Base-by-base conservation (phyloP, 1,284 basidiomycete species). In the Thelephora terrestris region DNA sequence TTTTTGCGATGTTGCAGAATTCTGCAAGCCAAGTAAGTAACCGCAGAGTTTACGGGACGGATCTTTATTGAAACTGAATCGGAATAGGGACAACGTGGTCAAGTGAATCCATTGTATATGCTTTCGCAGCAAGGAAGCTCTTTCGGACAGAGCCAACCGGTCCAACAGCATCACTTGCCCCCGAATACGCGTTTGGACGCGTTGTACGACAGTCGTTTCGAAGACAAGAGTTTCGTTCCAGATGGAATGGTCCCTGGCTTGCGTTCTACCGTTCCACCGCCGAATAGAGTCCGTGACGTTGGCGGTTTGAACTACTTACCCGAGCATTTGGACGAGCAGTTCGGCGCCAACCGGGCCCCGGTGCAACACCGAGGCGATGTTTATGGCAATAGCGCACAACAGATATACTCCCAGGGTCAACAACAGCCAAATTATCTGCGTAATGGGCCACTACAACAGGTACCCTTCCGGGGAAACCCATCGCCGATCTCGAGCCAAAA, bases 201-300 rank as follows among this genome's bases (percentile, higher is more conserved):
- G 3, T 59, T 86, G 18, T 85, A 85, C 55, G 85, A 85, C 48
- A 82, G 78, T 57, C 78, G 76, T 34, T 61, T 77, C 36, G 82
- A 88, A 44, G 85, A 88, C 55, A 74, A 85, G 49, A 78, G 74
- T 55, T 90, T 90, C 57, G 76, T 86, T 25, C 84, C 87, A 7
- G 85, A 90, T 64, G 84, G 83, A 29, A 78, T 90, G 74, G 86
- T 90, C 9, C 87, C 86, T 37, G 86, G 87, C 16, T 71, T 90
- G 29, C 79, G 85, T 39, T 75, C 81, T 35, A 72, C 71, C 18
- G 29, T 32, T 32, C 29, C n/a, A n/a, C 76, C 75, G 43, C 75
- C 76, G 5, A 42, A 21, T 42, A 42, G 84, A 48, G 72, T 66
- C 57, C 71, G 82, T 40, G 83, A 86, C 48, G 54, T 61, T 16